These are phyloP conservation scores for Scutellaria minor DNA, from an alignment of 257 asterid species.

Conservation along the genomic window DNA sequence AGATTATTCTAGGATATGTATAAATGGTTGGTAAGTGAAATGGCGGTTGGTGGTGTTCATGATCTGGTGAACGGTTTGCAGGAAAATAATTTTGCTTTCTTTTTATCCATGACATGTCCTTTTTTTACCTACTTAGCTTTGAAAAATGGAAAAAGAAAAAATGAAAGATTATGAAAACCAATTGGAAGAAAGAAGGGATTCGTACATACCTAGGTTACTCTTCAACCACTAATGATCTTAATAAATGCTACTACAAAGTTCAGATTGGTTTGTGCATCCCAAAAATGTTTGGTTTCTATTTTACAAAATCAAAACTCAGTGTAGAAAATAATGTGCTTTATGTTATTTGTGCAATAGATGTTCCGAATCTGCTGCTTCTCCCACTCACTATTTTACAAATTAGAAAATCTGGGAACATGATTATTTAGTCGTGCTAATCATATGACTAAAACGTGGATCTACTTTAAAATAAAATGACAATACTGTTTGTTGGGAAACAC, in stretches of 20 bases:
- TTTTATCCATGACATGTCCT: background rate
- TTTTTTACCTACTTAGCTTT: constrained; percentile 14
- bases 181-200: background rate
- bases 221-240: background rate
- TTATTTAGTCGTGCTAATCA: background rate
- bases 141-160: background rate
- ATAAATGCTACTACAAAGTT: constrained; percentile 3
- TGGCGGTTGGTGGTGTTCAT: constrained; percentile 8
- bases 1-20: constrained; percentile 17
- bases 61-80: constrained; percentile 7
- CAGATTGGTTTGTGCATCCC: background rate
- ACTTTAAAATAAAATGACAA: background rate
- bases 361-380: constrained; percentile 12
- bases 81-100: constrained; percentile 7
- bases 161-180: background rate
- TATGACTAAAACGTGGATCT: background rate
- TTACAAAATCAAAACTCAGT: background rate
- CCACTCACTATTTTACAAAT: background rate
- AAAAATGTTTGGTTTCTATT: background rate
- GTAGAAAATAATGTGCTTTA: constrained; percentile 4
- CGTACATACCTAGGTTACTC: background rate
- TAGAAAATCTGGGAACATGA: background rate
- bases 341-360: background rate
- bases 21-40: background rate
- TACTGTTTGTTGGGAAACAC: background rate